Evolutionary conservation across 192 early-diverging fungal species (phyloP), one percentile per base, ranked within the genome.

Genomic region (Obelidium mucronatum): DNA sequence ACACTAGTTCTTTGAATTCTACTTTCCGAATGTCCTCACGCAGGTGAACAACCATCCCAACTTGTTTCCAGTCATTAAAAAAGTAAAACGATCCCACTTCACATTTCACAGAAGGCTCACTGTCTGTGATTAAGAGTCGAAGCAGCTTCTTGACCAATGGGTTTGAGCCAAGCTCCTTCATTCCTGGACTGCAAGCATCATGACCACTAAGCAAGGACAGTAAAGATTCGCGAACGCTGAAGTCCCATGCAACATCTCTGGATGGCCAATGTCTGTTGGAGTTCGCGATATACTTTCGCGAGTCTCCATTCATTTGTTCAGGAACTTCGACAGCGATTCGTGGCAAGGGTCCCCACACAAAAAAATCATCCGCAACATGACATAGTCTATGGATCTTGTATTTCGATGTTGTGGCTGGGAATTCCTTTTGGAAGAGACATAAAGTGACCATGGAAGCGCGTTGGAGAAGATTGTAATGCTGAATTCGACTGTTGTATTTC

Each of bases 261-360:
- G 56, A 58, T 58, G 56, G 56, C 4, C 24, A 13, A 58, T 58
- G 56, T 24, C 56, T n/a, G 24, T 58, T 58, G 3, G 8, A 4
- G 56, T 58, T 58, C 8, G 30, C 56, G 6, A 58, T 4, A 31
- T 13, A 5, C 5, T 4, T 58, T n/a, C 56, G 5, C 24, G 30
- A 6, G 24, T 58, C 56, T 3, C 56, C 56, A 58, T 58, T 58
- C 56, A 58, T 58, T 4, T 58, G 56, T 58, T 58, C 56, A 13
- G 56, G 56, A 6, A 4, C 56, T 58, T 58, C 56, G 24, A 58
- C 56, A 58, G 5, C 56, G 56, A 15, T 15, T 5, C 5, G 56
- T 24, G 24, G 4, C 56, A 44, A 17, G 5, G 42, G 42, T 44
- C 42, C 42, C 42, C 42, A 44, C 17, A 44, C 6, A 11, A 44